A percentile compares a stretch with the other conserved stretches of the same genome.
Conservation (phyloP, 2,329 filamentous ascomycete species). For the Nemania abortiva region DNA sequence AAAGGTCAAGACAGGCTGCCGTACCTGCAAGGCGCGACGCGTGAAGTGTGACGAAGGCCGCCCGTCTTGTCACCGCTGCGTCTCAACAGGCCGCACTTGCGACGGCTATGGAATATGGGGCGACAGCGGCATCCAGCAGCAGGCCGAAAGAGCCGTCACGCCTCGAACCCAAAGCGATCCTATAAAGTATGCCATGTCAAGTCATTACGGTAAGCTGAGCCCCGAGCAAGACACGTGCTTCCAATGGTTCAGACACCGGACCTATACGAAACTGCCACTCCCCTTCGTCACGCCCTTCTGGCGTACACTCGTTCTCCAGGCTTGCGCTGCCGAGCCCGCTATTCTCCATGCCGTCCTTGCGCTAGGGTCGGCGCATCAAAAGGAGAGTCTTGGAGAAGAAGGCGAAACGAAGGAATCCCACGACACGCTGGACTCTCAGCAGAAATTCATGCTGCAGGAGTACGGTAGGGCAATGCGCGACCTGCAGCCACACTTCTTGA, state of each 20-base stretch:
- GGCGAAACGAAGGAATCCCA: not conserved
- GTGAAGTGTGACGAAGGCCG: conserved; percentile 51
- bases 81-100: conserved; percentile 48
- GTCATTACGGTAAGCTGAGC: conserved; percentile 31
- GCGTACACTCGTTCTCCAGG: conserved; percentile 53
- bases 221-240: conserved; percentile 53
- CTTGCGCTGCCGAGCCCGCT: conserved; percentile 53
- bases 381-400: conserved; percentile 35
- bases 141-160: conserved; percentile 40
- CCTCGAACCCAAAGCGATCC: not conserved
- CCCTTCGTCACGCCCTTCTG: conserved; percentile 56
- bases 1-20: conserved; percentile 48
- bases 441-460: conserved; percentile 50
- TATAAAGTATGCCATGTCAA: conserved; percentile 20
- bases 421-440: conserved; percentile 38
- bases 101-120: conserved; percentile 52
- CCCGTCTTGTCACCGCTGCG: conserved; percentile 46
- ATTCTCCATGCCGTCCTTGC: conserved; percentile 57
- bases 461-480: conserved; percentile 55
- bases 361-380: conserved; percentile 53
- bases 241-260: conserved; percentile 59
- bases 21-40: conserved; percentile 49
- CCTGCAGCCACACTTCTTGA: conserved; percentile 52
- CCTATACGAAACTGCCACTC: conserved; percentile 53
- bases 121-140: conserved; percentile 41